Percentiles rank a stretch among this genome's conserved stretches.
Conservation (phyloP, 345 rosid species). For the Fremontodendron californicum region DNA sequence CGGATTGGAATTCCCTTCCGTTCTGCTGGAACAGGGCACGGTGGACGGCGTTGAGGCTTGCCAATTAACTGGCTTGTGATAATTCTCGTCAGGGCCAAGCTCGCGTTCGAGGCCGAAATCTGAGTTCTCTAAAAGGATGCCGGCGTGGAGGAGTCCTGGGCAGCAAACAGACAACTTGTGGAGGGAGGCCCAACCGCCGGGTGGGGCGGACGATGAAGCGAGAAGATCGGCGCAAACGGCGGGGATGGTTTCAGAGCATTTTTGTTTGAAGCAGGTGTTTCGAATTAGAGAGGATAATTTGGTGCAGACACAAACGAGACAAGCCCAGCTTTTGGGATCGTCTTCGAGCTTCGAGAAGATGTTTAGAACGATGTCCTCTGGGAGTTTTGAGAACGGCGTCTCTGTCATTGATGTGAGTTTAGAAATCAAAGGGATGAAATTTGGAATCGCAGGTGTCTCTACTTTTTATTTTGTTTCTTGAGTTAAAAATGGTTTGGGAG, state of each 20-base stretch:
- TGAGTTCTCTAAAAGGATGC: slow-evolving; percentile 83
- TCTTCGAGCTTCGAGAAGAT: slow-evolving; percentile 85
- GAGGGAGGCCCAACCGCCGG: slow-evolving; percentile 79
- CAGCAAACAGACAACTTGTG: slow-evolving; percentile 82
- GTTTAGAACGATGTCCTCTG: slow-evolving; percentile 76
- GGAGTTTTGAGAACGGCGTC: slow-evolving; percentile 46
- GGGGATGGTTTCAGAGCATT: slow-evolving; percentile 57
- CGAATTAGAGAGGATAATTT: slow-evolving; percentile 75
- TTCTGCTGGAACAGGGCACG: slow-evolving; percentile 11
- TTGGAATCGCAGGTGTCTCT: neutral
- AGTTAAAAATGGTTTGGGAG: too few relatives aligned
- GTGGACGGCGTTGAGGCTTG: slow-evolving; percentile 9
- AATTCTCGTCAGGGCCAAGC: slow-evolving; percentile 65
- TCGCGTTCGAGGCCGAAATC: slow-evolving; percentile 95
- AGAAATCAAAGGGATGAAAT: neutral
- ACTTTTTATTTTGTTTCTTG: neutral
- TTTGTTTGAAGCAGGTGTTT: slow-evolving; percentile 57
- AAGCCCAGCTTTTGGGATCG: slow-evolving; percentile 81
- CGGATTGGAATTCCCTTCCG: slow-evolving; percentile 5
- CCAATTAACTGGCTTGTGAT: slow-evolving; percentile 10
- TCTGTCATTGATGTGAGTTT: slow-evolving; percentile 37
- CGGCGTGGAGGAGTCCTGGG: slow-evolving; percentile 85
- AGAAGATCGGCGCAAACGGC: slow-evolving; percentile 65
- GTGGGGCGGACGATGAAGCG: slow-evolving; percentile 23
- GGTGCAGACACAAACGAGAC: slow-evolving; percentile 82